Percentiles rank a stretch among this genome's conserved stretches.
Conservation (phyloP, 2,329 filamentous ascomycete genomes). For the Didymella pomorum region DNA sequence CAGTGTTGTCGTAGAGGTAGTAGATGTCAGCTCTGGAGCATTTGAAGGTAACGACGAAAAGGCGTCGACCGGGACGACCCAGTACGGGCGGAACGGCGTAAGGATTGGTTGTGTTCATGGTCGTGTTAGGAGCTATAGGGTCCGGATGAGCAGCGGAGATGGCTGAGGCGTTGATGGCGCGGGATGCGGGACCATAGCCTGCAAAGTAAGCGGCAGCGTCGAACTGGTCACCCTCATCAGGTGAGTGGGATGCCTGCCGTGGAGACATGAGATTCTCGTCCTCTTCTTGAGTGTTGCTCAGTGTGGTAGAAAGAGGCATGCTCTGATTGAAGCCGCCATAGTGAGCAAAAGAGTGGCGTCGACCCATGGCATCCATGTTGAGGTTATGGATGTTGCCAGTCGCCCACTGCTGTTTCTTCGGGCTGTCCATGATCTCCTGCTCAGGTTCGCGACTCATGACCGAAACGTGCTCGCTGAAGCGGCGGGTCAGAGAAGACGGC, state of each 20-base stretch:
- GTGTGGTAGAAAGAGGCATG: constrained; percentile 34
- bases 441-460: constrained; percentile 33
- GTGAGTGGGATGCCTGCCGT: constrained; percentile 42
- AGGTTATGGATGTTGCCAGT: constrained; percentile 36
- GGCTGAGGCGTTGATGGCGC: constrained; percentile 47
- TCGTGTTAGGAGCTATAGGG: constrained; percentile 36
- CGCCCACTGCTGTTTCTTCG: constrained; percentile 42
- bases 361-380: constrained; percentile 63
- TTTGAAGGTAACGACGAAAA: constrained; percentile 96
- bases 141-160: constrained; percentile 49
- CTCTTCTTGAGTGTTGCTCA: constrained; percentile 45
- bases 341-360: constrained; percentile 77
- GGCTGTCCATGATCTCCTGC: constrained; percentile 32
- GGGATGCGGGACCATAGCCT: constrained; percentile 47
- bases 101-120: constrained; percentile 40
- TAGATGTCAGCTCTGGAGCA: constrained; percentile 95
- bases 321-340: constrained; percentile 38
- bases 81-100: constrained; percentile 45
- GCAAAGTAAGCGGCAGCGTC: constrained; percentile 50
- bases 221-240: constrained; percentile 67
- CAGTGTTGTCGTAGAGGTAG: constrained; percentile 95
- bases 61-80: constrained; percentile 47
- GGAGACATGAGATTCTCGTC: constrained; percentile 40
- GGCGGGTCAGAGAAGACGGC: constrained; percentile 39
- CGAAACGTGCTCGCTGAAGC: constrained; percentile 48